A percentile compares a stretch with the other conserved stretches of the same genome.
Conservation (phyloP, 2,329 filamentous ascomycete species). For the Paecilomyces dactylethromorphus region DNA sequence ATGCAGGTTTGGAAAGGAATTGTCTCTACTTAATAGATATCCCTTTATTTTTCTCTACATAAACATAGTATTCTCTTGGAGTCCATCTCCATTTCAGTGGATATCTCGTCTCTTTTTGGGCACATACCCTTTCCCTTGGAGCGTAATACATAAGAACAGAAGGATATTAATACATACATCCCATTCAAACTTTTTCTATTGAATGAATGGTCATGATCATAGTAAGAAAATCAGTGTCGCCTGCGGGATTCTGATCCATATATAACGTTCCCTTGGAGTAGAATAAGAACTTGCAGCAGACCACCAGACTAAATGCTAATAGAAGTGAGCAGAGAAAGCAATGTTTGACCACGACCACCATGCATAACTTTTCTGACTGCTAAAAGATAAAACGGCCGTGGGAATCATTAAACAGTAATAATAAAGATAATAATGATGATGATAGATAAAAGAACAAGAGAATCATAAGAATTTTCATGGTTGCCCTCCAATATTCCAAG, state of each 20-base stretch:
- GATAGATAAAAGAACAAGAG: constrained; percentile 3
- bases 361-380: neutral
- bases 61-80: neutral
- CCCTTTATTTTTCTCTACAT: neutral
- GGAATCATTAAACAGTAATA: neutral
- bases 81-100: neutral
- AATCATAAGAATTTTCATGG: neutral
- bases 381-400: neutral
- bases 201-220: neutral
- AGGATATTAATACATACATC: neutral
- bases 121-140: neutral
- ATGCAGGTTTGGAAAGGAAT: neutral
- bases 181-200: neutral
- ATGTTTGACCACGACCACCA: neutral
- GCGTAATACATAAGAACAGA: neutral
- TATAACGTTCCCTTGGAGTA: neutral
- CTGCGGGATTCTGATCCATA: neutral
- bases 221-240: neutral
- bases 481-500: constrained; percentile 12
- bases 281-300: neutral
- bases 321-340: neutral
- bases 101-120: too few species aligned
- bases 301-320: neutral
- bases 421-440: too few species aligned
- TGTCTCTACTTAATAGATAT: neutral